Base-by-base conservation (phyloP, 2,329 filamentous ascomycete species). In the Clarireedia paspali region DNA sequence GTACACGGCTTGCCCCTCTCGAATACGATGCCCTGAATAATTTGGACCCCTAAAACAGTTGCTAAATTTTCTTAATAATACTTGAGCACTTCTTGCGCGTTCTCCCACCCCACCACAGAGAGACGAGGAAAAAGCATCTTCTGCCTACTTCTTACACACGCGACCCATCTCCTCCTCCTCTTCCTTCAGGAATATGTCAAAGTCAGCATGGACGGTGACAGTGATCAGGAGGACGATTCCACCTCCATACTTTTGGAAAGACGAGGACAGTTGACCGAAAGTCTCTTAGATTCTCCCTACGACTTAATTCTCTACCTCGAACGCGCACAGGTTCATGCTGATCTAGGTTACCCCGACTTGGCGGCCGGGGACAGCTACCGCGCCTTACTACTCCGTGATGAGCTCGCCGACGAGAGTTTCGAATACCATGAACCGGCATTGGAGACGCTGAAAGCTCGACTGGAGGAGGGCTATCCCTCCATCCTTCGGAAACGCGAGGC, bases 291-390 rank as follows among this genome's bases (percentile, higher is more conserved):
- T 6, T 69, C 73, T 4, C 78, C 83, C 1, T 86, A 85, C 66
- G 82, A 87, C 63, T 70, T 83, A 38, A 75, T 87, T 54, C 74
- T 86, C 6, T 86, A 85, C 62, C 75, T 88, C 55, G 79, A 86
- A 60, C 82, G 91, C 34, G 89, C 89, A 24, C 74, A 80, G 36
- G 75, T 87, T 44, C 84, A 96, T 70, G 80, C 84, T 15, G 75
- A 83, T 47, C 77, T 96, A 47, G 89, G 84, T 39, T 97, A 96
- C 70, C 89, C 90, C 0, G 94, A 99, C 70, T 81, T 99, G 40
- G 91, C 91, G 5, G 85, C 87, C 10, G 89, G 90, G 36, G 91
- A 96, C 75, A 89, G 90, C 5, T 97, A 97, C 70, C 86, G 88
- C 55, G 91, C 91, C 1, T 78, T 97, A n/a, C 80, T 96, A 4